Base-by-base conservation (phyloP, 345 rosid genomes). In the Pistacia atlantica region DNA sequence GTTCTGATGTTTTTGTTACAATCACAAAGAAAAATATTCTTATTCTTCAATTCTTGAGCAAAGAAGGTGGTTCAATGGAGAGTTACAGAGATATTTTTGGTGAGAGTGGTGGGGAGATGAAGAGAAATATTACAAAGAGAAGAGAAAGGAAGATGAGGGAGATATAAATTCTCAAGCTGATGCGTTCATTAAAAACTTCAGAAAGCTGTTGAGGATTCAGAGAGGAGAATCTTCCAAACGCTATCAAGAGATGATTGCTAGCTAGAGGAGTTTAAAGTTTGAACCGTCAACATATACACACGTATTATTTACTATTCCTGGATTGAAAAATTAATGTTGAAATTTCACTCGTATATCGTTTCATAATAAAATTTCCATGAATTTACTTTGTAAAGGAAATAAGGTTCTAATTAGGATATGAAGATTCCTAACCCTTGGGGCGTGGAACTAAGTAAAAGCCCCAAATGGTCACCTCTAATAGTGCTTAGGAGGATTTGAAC, bases 111-210 rank as follows among this genome's bases (percentile, higher is more conserved):
- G 4, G 11, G 17, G 54, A 28, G 38, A 67, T 7, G 38, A 68
- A 48, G 33, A 72, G 33, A 38, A 63, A 22, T 17, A 45, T 17
- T 2, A 64, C 42, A 1, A 62, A 57, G 17, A 57, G 57, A 62
- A 74, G 11, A 2, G 55, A 6, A 42, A 5, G 8, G 46, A 42
- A 42, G 46, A 42, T 1, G 6, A 42, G 46, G 46, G 8, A 6
- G 46, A 42, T 42, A 52, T 80, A 51, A 80, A 85, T 63, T 65
- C 67, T 14, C 33, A 37, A 11, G 82, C 85, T 5, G 80, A 82
- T 18, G 79, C 77, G 69, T 85, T 85, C 73, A 80, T 85, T 65
- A 78, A 59, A 74, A 85, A 75, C n/a, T 84, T 81, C 76, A 80
- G 51, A 45, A 72, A 75, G 52, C 83, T 77, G 45, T 71, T 84